phyloP scores from a whole-genome alignment of 2,329 filamentous ascomycete species.

The Diaporthe sp. region DNA sequence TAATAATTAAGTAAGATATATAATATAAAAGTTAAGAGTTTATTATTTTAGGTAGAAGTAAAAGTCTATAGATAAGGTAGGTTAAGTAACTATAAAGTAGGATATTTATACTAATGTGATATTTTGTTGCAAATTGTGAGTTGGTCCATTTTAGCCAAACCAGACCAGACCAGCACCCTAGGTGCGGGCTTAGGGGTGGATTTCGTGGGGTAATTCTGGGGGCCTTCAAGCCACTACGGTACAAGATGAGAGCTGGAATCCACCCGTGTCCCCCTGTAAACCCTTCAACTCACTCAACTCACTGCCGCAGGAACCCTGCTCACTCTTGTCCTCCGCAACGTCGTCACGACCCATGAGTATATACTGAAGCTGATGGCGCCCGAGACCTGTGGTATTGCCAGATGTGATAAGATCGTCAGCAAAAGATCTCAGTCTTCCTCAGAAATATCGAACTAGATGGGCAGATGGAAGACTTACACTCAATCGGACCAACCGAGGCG shows the following conservation, averaged over 20 bases:
- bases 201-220: background rate
- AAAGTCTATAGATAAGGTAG: no score
- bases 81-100: no score
- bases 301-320: background rate
- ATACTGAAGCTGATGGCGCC: background rate
- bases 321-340: background rate
- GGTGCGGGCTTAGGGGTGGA: background rate
- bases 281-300: background rate
- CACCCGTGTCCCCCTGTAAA: background rate
- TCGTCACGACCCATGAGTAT: background rate
- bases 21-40: no score
- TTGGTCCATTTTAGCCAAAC: background rate
- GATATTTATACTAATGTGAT: no score
- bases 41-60: no score
- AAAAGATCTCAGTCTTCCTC: background rate
- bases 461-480: conserved; percentile 15
- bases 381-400: background rate
- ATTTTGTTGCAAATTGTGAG: no score
- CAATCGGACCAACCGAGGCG: conserved; percentile 22
- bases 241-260: background rate
- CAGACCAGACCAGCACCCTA: no score
- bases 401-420: background rate
- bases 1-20: no score
- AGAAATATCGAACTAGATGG: background rate
- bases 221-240: background rate